Percentiles rank a stretch among this genome's conserved stretches.
phyloP scores from a whole-genome alignment of 2,329 filamentous ascomycete species.

The Nakataea oryzae region DNA sequence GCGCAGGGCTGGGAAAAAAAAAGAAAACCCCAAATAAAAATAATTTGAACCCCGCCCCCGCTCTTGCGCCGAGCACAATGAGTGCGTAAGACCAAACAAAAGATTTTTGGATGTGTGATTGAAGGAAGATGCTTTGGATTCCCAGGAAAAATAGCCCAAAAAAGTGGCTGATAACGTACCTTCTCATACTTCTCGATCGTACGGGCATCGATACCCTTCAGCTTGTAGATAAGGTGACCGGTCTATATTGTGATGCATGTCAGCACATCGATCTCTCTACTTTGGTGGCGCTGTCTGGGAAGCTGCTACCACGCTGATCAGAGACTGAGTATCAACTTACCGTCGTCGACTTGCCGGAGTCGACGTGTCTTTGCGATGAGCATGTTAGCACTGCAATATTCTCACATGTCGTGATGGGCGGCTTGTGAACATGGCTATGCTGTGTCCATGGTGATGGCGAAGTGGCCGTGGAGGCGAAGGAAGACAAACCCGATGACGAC shows the following conservation, averaged over 20 bases:
- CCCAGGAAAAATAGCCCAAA: slow-evolving; percentile 3
- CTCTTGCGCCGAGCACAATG: background rate
- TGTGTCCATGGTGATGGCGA: background rate
- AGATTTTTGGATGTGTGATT: background rate
- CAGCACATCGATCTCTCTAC: slow-evolving; percentile 11
- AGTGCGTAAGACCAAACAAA: slow-evolving; percentile 13
- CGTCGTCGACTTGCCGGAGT: slow-evolving; percentile 98
- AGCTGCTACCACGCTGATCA: background rate
- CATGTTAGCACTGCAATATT: background rate
- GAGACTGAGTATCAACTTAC: slow-evolving; percentile 40
- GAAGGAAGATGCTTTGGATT: background rate
- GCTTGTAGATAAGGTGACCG: slow-evolving; percentile 99
- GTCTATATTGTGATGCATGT: slow-evolving; percentile 29
- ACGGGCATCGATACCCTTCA: slow-evolving; percentile 99
- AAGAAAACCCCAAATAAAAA: background rate
- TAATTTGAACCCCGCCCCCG: background rate
- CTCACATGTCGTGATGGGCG: background rate
- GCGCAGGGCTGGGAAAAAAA: slow-evolving; percentile 13
- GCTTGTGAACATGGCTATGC: slow-evolving; percentile 11
- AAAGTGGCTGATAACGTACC: slow-evolving; percentile 44
- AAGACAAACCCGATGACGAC: slow-evolving; percentile 21
- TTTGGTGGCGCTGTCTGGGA: background rate
- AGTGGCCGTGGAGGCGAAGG: background rate
- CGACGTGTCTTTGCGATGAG: slow-evolving; percentile 65
- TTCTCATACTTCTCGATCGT: slow-evolving; percentile 99